A percentile compares a stretch with the other conserved stretches of the same genome.
Conservation (phyloP, 2,329 filamentous ascomycete genomes). For the Xylariaceae sp. region DNA sequence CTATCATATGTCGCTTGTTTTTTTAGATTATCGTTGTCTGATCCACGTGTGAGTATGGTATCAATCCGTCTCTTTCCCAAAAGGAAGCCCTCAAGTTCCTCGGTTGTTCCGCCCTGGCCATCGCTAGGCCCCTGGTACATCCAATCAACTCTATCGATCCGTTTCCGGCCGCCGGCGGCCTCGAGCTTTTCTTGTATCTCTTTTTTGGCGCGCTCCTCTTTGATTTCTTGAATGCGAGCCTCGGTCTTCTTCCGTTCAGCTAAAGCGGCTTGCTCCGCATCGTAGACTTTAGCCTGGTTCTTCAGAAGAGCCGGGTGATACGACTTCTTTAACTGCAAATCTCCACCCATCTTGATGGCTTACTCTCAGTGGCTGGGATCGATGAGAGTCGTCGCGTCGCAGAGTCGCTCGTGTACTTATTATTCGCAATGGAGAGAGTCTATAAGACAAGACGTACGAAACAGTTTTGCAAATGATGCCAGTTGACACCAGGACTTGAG, state of each 20-base stretch:
- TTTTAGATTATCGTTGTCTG: conserved; percentile 73
- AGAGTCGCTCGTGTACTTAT: not conserved
- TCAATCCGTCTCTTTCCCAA: conserved; percentile 91
- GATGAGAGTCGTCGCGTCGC: conserved; percentile 1
- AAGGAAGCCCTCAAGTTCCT: conserved; percentile 91
- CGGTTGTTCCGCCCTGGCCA: conserved; percentile 68
- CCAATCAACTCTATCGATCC: conserved; percentile 85
- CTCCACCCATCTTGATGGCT: conserved; percentile 64
- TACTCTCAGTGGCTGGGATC: not conserved
- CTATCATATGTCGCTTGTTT: conserved; percentile 62
- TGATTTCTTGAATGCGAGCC: conserved; percentile 84
- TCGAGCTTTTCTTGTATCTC: conserved; percentile 88
- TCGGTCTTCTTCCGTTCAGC: conserved; percentile 93
- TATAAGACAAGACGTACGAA: not conserved
- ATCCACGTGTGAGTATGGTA: conserved; percentile 70
- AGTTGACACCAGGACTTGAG: not conserved
- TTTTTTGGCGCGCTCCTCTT: conserved; percentile 87
- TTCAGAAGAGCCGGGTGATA: conserved; percentile 88
- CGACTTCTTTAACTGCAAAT: conserved; percentile 91
- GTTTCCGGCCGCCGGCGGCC: conserved; percentile 74
- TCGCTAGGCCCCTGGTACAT: conserved; percentile 89
- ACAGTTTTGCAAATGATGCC: not conserved
- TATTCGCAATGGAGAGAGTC: not conserved
- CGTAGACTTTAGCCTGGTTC: conserved; percentile 87
- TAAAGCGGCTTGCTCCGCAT: conserved; percentile 68